Percentiles rank a stretch among this genome's conserved stretches.
Evolutionary conservation across 108 stramenopile genomes (phyloP).

Genomic region (Epipyxis sp.): DNA sequence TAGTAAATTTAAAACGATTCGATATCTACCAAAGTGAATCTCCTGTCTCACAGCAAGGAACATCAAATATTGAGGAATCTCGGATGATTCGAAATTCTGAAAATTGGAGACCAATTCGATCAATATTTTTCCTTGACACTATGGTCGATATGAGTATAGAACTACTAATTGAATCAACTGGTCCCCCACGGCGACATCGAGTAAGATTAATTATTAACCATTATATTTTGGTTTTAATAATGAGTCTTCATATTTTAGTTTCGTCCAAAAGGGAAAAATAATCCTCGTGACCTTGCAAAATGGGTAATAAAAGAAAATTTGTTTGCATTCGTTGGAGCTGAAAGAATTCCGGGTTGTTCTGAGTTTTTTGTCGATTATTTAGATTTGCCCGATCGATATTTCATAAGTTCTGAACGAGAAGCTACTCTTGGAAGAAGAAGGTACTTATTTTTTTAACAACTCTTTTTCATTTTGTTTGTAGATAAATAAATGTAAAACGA

Average conservation of each 20-base stretch:
- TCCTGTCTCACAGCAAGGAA: not conserved
- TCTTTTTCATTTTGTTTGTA: too few relatives aligned
- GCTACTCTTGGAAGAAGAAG: not conserved
- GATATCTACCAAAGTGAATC: not conserved
- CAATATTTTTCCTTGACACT: not conserved
- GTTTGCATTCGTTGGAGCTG: not conserved
- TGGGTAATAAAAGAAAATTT: not conserved
- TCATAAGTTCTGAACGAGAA: not conserved
- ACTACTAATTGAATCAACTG: not conserved
- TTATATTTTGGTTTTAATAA: too few relatives aligned
- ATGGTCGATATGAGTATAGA: not conserved
- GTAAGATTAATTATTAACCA: too few relatives aligned
- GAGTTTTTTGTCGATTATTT: not conserved
- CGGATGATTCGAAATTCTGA: not conserved
- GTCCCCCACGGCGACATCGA: not conserved
- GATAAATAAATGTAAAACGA: too few relatives aligned
- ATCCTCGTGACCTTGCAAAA: not conserved
- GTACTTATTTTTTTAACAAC: too few relatives aligned
- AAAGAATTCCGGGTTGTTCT: not conserved
- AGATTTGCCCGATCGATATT: conserved; percentile 16
- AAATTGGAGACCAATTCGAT: not conserved
- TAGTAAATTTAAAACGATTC: not conserved
- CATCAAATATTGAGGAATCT: not conserved
- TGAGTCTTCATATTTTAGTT: too few relatives aligned
- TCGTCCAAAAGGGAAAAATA: not conserved